Base-by-base conservation (phyloP, 202 grass and related monocot genomes). In the Hordeum pubiflorum region DNA sequence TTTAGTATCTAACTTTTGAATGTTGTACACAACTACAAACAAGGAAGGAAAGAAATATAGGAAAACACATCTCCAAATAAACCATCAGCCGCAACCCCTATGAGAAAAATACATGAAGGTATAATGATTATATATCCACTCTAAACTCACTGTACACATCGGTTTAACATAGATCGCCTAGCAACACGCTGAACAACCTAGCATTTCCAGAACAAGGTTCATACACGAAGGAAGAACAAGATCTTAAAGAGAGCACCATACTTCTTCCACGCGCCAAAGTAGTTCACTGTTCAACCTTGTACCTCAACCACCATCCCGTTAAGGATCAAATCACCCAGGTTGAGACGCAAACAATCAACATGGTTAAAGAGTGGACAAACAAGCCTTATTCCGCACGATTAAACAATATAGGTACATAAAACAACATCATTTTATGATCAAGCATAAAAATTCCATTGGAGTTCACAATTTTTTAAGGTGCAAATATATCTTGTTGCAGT, bases 181-280 rank as follows among this genome's bases (percentile, higher is more conserved):
- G 10, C 58, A 60, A 60, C 4, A 29, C 11, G 5, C 0, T 61
- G 11, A 61, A 29, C 24, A 5, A 61, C 11, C 57, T 59, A 26
- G 11, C 29, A 60, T 60, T 60, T 60, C 10, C 24, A 61, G 2
- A 6, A 61, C 11, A 55, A 55, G 6, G 74, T 90, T 71, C 94
- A 85, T 18, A 93, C 58, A 21, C 60, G 33, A 34, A 34, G 5
- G 82, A 40, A 97, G 86, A 88, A 90, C 17, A 73, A 81, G 2
- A 91, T 97, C 77, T 88, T 97, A 23, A 89, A 75, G 33, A 91
- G 80, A 55, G 91, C 88, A 11, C 36, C 44, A 44, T 97, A 85
- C 70, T 94, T 97, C 55, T 84, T 97, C 94, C 94, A 97, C 50
- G 89, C 87, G 2, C 52, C 5, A 21, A 46, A 97, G 91, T 93